Base-by-base conservation (phyloP, 164 flowering plant species). In the Cinnamomum chago region DNA sequence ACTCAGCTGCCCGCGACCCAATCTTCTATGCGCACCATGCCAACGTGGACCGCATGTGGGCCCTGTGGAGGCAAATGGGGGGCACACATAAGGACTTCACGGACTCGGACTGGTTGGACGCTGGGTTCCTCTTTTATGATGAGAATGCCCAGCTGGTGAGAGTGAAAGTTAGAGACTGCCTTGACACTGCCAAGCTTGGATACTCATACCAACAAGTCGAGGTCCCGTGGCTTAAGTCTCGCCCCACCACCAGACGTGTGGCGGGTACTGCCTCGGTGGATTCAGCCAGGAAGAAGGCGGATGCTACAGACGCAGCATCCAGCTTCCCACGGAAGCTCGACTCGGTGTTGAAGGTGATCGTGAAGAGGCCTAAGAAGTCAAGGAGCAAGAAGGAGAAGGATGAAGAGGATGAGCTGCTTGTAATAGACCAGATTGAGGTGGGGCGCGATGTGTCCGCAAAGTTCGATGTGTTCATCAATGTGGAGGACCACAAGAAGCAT, bases 121-220 rank as follows among this genome's bases (percentile, higher is more conserved):
- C 82, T 1, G 64, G 69, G 2, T 84, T 82, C 58, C 60, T 82
- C 5, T 82, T 84, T 74, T 82, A 76, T 75, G 83, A 84, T 62
- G 86, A 84, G 68, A 85, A 88, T 14, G 81, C 80, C 0, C 79
- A 85, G 58, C 83, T 79, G 23, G 87, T 86, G 2, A 80, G 85
- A 5, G 90, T 88, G 2, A 80, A 81, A 62, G 85, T 86, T 20
- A 50, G 68, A 14, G 94, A 92, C 67, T 83, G 83, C 58, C 71
- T 92, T 0, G 90, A 92, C 65, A 62, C 67, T 5, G 35, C 55
- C 22, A 80, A 72, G 5, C 76, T 92, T 20, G 76, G 92, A 14
- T 92, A 85, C 64, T 75, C 2, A 7, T 92, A 86, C 65, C 88
- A 92, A 76, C 79, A 84, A 2, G 90, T 92, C 0, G 83, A 83